Base-by-base conservation (phyloP, 2,329 filamentous ascomycete genomes). In the Orbilia ellipsospora region DNA sequence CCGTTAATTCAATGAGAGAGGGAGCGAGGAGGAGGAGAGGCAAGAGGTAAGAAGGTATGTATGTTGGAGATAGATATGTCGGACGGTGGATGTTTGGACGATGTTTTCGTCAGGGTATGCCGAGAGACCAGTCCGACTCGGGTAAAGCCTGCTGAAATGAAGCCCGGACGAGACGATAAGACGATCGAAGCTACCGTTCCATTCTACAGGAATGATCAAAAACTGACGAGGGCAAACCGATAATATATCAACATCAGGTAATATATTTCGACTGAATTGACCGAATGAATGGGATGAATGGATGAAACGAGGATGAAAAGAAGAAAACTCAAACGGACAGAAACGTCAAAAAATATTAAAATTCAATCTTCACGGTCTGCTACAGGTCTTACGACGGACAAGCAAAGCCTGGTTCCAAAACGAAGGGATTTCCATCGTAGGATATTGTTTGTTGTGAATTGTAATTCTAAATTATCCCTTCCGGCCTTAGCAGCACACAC, bases 91-190 rank as follows among this genome's bases (percentile, higher is more conserved):
- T 36, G 31, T 44, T 18, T 67, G 42, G 56, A 51, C 18, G 31
- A 23, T 66, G 48, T 31, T 64, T 66, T 45, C 55, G 42, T 44
- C 60, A 65, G 42, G 20, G 40, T 20, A 54, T 28, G 15, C 15
- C 20, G 31, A 36, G 56, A 54, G 50, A 63, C 70, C 70, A 74
- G 59, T 63, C 70, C 63, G 44, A 61, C 60, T 63, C 44, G 6
- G 70, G 70, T 59, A 67, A 73, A 45, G 56, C 45, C 54, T 45
- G 48, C 8, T 7, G 31, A 36, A 36, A 36, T 36, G 31, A 36
- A 36, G 31, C 31, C 31, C 48, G 51, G 64, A 54, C 45, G 60
- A 62, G 42, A 48, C 63, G 63, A 74, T 74, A 68, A 62, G 63
- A 52, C 44, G 36, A 66, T 54, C 28, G 16, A 44, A 18, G 31